A percentile compares a stretch with the other conserved stretches of the same genome.
These are phyloP conservation scores for Iris macrosiphon DNA, from an alignment of 106 monocot genomes.

Conservation along the genomic window DNA sequence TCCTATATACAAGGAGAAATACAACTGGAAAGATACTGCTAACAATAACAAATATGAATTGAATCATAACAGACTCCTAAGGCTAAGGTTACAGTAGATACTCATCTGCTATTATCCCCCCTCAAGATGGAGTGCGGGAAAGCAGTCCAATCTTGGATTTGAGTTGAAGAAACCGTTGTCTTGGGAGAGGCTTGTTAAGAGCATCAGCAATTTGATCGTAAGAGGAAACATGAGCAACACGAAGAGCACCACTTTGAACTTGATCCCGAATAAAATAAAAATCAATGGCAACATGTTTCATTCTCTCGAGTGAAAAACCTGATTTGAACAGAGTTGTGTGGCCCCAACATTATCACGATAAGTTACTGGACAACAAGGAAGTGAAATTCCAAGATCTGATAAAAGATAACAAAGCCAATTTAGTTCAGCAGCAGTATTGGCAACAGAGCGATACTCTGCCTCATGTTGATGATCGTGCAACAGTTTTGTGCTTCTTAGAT, in stretches of 20 bases:
- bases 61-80: no score
- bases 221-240: no score
- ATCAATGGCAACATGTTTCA: slow-evolving; percentile 14
- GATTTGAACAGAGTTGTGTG: background rate
- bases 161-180: background rate
- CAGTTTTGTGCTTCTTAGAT: background rate
- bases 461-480: slow-evolving; percentile 13
- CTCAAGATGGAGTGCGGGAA: background rate
- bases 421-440: slow-evolving; percentile 2
- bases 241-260: background rate
- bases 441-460: slow-evolving; percentile 8
- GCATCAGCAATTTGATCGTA: no score
- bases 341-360: slow-evolving; percentile 17
- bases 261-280: slow-evolving; percentile 13
- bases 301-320: slow-evolving; percentile 9
- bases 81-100: no score
- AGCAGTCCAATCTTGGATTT: background rate
- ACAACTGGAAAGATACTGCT: no score
- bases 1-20: no score
- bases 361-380: background rate
- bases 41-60: no score
- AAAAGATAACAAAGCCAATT: slow-evolving; percentile 7
- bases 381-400: background rate
- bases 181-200: no score
- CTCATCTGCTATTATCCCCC: slow-evolving; percentile 6